Evolutionary conservation across 805 yeast genomes (phyloP).

Genomic region (Kluyveromyces lactis): DNA sequence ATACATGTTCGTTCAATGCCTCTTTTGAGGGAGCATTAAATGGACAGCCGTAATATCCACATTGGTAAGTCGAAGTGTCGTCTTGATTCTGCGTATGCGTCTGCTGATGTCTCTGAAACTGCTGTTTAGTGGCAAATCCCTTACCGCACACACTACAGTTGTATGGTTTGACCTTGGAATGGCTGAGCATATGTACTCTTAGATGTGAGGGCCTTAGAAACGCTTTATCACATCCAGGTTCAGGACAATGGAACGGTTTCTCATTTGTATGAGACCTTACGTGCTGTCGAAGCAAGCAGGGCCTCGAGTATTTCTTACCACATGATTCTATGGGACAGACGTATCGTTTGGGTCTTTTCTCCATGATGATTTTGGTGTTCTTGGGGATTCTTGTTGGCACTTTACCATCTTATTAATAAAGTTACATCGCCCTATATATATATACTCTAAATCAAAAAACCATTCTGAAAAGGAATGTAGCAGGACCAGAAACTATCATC

Average conservation of each 20-base stretch:
- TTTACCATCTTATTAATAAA: too few species aligned
- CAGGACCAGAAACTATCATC: too few species aligned
- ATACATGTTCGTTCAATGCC: slow-evolving; percentile 6
- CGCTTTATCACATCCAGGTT: slow-evolving; percentile 4
- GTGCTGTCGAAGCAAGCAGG: slow-evolving; percentile 8
- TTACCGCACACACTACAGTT: slow-evolving; percentile 6
- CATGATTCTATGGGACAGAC: slow-evolving; percentile 5
- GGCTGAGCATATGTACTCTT: slow-evolving; percentile 6
- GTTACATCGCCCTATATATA: too few species aligned
- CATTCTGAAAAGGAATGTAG: too few species aligned
- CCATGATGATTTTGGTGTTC: too few species aligned
- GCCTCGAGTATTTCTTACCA: slow-evolving; percentile 7
- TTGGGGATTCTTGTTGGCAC: too few species aligned
- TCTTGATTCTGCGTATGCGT: background rate
- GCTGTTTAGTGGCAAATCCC: slow-evolving; percentile 9
- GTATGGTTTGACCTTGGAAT: slow-evolving; percentile 5
- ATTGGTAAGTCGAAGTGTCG: background rate
- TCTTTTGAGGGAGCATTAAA: background rate
- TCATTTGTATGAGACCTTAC: slow-evolving; percentile 6
- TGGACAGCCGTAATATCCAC: background rate
- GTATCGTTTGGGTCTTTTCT: slow-evolving; percentile 5
- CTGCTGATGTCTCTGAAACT: slow-evolving; percentile 4
- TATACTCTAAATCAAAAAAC: too few species aligned
- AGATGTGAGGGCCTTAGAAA: slow-evolving; percentile 7
- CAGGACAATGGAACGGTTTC: slow-evolving; percentile 6